These are phyloP conservation scores for Xylaria sp. DNA, from an alignment of 2,329 filamentous ascomycete species.

Conservation along the genomic window DNA sequence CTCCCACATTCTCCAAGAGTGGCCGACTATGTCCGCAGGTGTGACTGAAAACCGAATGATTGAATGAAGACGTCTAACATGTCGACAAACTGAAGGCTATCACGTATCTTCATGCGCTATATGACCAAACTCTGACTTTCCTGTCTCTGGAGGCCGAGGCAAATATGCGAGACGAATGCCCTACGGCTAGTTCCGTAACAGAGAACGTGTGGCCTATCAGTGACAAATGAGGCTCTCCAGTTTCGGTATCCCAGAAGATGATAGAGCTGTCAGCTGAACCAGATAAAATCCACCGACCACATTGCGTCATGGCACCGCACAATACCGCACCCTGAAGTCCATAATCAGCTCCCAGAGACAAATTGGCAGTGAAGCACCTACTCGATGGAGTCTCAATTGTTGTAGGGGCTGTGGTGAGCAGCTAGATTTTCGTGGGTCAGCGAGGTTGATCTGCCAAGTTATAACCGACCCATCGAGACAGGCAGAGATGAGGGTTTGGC, in stretches of 20 bases:
- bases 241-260: constrained; percentile 23
- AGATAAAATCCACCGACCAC: constrained; percentile 24
- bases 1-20: no score
- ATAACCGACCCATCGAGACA: not conserved
- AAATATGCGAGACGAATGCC: constrained; percentile 21
- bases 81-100: no score
- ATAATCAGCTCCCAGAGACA: not conserved
- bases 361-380: not conserved
- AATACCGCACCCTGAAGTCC: constrained; percentile 6
- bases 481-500: constrained; percentile 11
- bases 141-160: not conserved
- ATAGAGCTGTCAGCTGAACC: not conserved
- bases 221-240: constrained; percentile 16
- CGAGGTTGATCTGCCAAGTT: constrained; percentile 12
- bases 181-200: not conserved
- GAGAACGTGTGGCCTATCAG: not conserved
- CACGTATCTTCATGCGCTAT: constrained; percentile 11
- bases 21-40: no score
- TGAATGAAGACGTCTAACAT: no score
- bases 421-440: not conserved
- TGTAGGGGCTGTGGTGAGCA: not conserved
- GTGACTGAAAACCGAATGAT: no score
- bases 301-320: not conserved
- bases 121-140: constrained; percentile 12
- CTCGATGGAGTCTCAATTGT: constrained; percentile 16